phyloP scores from a whole-genome alignment of 768 basidiomycete species.

The Xerocomus brunneocitrinus region DNA sequence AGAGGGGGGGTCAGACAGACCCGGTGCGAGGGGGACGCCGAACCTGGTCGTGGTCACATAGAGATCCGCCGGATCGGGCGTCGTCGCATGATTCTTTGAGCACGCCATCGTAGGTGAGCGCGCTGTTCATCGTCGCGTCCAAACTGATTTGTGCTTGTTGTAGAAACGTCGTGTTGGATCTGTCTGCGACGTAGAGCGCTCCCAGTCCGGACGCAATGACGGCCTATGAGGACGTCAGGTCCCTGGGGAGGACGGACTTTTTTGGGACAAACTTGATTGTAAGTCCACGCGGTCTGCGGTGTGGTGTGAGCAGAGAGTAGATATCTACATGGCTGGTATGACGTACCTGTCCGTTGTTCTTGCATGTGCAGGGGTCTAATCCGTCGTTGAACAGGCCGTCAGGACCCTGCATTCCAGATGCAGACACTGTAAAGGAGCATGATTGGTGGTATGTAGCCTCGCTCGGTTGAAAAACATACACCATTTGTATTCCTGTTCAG shows the following conservation, averaged over 20 bases:
- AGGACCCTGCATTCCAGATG: slow-evolving; percentile 27
- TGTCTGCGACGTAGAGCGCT: slow-evolving; percentile 40
- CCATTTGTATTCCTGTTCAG: slow-evolving; percentile 26
- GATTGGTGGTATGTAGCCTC: neutral
- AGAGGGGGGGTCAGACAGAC: neutral
- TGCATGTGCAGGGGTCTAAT: slow-evolving; percentile 18
- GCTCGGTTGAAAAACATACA: slow-evolving; percentile 16
- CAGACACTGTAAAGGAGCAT: slow-evolving; percentile 15
- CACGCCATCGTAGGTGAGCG: slow-evolving; percentile 37
- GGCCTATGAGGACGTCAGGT: slow-evolving; percentile 29
- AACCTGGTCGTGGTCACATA: slow-evolving; percentile 46
- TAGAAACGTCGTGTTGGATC: slow-evolving; percentile 34
- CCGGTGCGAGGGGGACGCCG: neutral
- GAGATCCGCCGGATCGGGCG: slow-evolving; percentile 33
- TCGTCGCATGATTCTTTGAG: slow-evolving; percentile 53
- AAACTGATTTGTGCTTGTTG: slow-evolving; percentile 49
- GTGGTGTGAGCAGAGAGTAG: neutral
- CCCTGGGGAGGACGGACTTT: neutral
- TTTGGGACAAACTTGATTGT: slow-evolving; percentile 43
- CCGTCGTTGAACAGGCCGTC: slow-evolving; percentile 32
- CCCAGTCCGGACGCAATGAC: slow-evolving; percentile 53
- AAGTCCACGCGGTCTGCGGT: slow-evolving; percentile 52
- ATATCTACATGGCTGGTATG: no score
- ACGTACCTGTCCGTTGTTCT: slow-evolving; percentile 26
- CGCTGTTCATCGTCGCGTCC: slow-evolving; percentile 41